Evolutionary conservation across 371 early-diverging fungal genomes (phyloP).

Genomic region (Syncephalastrum racemosum): DNA sequence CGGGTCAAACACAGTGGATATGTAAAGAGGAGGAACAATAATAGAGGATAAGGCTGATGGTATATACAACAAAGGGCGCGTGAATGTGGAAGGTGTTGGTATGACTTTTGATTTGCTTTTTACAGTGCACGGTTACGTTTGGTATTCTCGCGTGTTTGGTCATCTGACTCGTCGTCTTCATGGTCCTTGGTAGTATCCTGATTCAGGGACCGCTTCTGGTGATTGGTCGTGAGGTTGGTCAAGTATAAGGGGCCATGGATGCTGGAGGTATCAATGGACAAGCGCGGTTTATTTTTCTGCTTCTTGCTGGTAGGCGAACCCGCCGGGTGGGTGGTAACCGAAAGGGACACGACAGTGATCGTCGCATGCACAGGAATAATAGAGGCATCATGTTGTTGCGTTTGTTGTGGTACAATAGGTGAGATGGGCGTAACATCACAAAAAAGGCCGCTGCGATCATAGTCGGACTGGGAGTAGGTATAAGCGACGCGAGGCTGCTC

Average conservation of each 20-base stretch:
- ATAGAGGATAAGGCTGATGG: too few relatives aligned
- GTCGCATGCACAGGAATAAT: slow-evolving; percentile 2
- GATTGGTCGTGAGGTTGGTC: slow-evolving; percentile 45
- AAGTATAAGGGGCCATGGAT: slow-evolving; percentile 44
- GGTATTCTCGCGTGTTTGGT: slow-evolving; percentile 9
- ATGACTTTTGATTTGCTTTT: slow-evolving; percentile 4
- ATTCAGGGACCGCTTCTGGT: slow-evolving; percentile 20
- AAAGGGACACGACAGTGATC: slow-evolving; percentile 14
- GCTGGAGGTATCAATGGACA: slow-evolving; percentile 42
- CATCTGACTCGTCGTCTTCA: slow-evolving; percentile 8
- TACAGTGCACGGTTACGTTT: slow-evolving; percentile 9
- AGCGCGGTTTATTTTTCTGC: slow-evolving; percentile 23
- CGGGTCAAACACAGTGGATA: neutral
- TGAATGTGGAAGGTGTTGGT: neutral
- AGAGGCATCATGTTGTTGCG: neutral
- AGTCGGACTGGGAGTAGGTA: slow-evolving; percentile 46
- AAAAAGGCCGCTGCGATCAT: slow-evolving; percentile 42
- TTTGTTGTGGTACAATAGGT: neutral
- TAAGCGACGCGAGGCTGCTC: slow-evolving; percentile 32
- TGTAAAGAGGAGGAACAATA: slow-evolving; percentile 2
- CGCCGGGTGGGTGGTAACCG: slow-evolving; percentile 9
- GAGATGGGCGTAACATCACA: slow-evolving; percentile 6
- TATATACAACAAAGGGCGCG: too few relatives aligned
- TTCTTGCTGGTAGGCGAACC: slow-evolving; percentile 6
- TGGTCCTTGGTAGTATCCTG: slow-evolving; percentile 5